phyloP scores from a whole-genome alignment of 768 basidiomycete genomes.

The Bullera alba region DNA sequence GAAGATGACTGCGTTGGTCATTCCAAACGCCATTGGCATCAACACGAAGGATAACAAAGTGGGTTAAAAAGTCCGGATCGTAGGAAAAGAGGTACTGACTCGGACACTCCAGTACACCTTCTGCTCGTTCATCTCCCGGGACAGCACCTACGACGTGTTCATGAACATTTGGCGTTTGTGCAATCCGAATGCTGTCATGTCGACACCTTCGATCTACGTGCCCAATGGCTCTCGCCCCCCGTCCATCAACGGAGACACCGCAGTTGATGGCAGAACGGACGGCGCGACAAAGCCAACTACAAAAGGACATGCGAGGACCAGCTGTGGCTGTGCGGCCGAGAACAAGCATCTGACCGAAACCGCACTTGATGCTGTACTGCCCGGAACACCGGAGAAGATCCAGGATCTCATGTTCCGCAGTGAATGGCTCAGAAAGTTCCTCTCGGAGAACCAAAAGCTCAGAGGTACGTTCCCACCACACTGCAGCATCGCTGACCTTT shows the following conservation, averaged over 20 bases:
- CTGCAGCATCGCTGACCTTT: not conserved
- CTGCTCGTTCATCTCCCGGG: conserved; percentile 90
- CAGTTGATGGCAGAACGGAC: conserved; percentile 1
- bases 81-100: too few relatives aligned
- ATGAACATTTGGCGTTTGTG: conserved; percentile 91
- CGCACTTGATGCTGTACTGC: conserved; percentile 70
- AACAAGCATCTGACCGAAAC: conserved; percentile 65
- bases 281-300: conserved; percentile 23
- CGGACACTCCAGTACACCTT: conserved; percentile 67
- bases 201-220: conserved; percentile 14
- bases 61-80: not conserved
- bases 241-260: not conserved
- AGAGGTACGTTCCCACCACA: conserved; percentile 56
- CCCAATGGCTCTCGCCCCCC: conserved; percentile 16
- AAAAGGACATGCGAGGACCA: conserved; percentile 51
- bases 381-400: conserved; percentile 88
- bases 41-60: conserved; percentile 60
- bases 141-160: conserved; percentile 93
- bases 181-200: conserved; percentile 57
- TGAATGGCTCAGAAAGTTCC: conserved; percentile 90
- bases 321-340: conserved; percentile 65
- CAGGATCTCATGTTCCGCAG: conserved; percentile 94
- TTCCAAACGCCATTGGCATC: conserved; percentile 90
- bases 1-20: conserved; percentile 95
- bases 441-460: conserved; percentile 80